These are phyloP conservation scores for Colletotrichum sp. DNA, from an alignment of 2,329 filamentous ascomycete genomes.

Conservation along the genomic window DNA sequence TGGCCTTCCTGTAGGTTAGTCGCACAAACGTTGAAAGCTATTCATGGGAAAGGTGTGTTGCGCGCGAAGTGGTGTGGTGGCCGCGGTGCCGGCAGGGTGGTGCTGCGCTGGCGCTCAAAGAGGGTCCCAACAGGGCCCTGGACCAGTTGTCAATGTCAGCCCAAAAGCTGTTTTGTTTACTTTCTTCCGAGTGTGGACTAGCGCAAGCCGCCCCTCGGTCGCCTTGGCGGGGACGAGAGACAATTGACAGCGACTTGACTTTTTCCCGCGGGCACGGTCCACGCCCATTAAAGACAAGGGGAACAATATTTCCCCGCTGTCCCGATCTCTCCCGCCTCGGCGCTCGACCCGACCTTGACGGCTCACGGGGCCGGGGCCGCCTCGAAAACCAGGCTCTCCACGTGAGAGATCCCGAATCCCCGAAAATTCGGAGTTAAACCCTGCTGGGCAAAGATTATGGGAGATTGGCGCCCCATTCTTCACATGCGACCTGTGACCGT, in stretches of 20 bases:
- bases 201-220: not conserved
- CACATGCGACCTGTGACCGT: slow-evolving; percentile 13
- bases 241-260: not conserved
- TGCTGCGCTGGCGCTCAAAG: not conserved
- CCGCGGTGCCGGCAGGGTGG: not conserved
- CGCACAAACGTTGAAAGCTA: slow-evolving; percentile 3
- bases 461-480: not conserved
- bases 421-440: not conserved
- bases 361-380: not conserved
- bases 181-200: not conserved
- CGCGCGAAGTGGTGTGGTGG: slow-evolving; percentile 4
- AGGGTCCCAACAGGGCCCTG: not conserved
- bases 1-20: not conserved
- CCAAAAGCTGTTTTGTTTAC: slow-evolving; percentile 19
- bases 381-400: not conserved
- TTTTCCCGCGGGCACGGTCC: not conserved
- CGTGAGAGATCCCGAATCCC: slow-evolving; percentile 7
- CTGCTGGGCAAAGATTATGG: not conserved
- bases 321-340: not conserved
- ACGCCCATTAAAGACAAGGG: not conserved
- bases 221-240: not conserved
- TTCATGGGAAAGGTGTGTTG: slow-evolving; percentile 14
- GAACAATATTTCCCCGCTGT: slow-evolving; percentile 14
- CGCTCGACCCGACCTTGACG: not conserved
- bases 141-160: slow-evolving; percentile 2